These are phyloP conservation scores for Lipomyces yamanashiensis DNA, from an alignment of 805 yeast species.

Conservation along the genomic window DNA sequence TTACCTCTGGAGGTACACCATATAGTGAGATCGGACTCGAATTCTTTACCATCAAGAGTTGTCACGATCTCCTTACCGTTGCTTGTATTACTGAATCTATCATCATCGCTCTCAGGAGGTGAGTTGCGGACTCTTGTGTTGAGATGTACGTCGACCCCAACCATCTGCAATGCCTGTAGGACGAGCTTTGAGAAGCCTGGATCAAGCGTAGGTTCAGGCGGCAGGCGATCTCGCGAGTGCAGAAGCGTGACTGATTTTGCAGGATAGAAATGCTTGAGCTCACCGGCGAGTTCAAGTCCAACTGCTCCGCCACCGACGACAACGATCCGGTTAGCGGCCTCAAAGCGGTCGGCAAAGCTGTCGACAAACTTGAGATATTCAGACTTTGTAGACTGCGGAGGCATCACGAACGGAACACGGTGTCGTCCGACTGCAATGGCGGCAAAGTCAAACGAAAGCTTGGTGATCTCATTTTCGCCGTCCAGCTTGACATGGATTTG, in stretches of 20 bases:
- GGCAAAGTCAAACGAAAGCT: constrained; percentile 20
- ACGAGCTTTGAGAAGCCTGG: constrained; percentile 1
- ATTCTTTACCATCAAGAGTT: constrained; percentile 13
- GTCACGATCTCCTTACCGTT: not conserved
- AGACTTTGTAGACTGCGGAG: constrained; percentile 13
- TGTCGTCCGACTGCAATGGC: constrained; percentile 22
- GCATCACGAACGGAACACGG: constrained; percentile 11
- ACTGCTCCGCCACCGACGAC: constrained; percentile 60
- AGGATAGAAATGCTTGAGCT: constrained; percentile 49
- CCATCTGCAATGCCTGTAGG: constrained; percentile 3
- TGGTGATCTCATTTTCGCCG: not conserved
- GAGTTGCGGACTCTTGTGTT: constrained; percentile 8
- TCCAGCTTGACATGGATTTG: constrained; percentile 11
- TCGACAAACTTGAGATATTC: constrained; percentile 13
- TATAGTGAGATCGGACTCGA: constrained; percentile 6
- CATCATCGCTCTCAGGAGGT: not conserved
- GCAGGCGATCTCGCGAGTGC: constrained; percentile 27
- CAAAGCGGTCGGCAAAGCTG: constrained; percentile 41
- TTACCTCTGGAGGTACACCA: constrained; percentile 25
- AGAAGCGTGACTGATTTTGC: constrained; percentile 44
- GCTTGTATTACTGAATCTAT: not conserved
- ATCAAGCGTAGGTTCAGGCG: constrained; percentile 20
- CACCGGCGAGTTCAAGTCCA: constrained; percentile 58
- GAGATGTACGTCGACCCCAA: constrained; percentile 24
- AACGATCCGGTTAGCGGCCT: constrained; percentile 47